These are phyloP conservation scores for Didymella sp. DNA, from an alignment of 2,329 filamentous ascomycete genomes.

Conservation along the genomic window DNA sequence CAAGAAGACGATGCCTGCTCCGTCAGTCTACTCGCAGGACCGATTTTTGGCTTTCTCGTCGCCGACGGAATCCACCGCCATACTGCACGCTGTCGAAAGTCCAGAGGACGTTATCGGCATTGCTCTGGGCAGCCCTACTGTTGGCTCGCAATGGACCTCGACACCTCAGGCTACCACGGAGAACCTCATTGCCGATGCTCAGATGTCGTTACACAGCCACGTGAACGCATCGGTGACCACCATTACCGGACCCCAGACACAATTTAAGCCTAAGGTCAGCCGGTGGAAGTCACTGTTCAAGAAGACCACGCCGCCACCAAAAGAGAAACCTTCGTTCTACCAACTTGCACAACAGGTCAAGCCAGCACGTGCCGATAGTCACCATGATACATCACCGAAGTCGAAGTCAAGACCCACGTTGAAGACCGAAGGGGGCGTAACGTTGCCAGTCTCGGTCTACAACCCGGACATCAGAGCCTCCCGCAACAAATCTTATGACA, in stretches of 20 bases:
- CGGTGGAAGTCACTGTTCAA: slow-evolving; percentile 51
- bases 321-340: slow-evolving; percentile 45
- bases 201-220: slow-evolving; percentile 19
- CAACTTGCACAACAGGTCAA: slow-evolving; percentile 40
- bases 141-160: slow-evolving; percentile 39
- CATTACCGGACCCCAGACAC: slow-evolving; percentile 21
- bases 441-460: slow-evolving; percentile 38
- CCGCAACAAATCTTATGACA: slow-evolving; percentile 34
- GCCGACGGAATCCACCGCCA: slow-evolving; percentile 38
- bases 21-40: slow-evolving; percentile 34
- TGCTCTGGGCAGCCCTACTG: slow-evolving; percentile 50
- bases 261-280: slow-evolving; percentile 46
- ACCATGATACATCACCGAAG: slow-evolving; percentile 36
- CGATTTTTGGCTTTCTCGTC: slow-evolving; percentile 38
- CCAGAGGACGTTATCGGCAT: slow-evolving; percentile 48
- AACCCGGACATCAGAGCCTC: slow-evolving; percentile 42
- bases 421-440: slow-evolving; percentile 26
- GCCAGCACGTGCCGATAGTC: slow-evolving; percentile 39
- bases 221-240: slow-evolving; percentile 18
- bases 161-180: slow-evolving; percentile 29
- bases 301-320: slow-evolving; percentile 35
- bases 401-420: slow-evolving; percentile 8
- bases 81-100: slow-evolving; percentile 42
- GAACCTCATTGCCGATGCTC: slow-evolving; percentile 15
- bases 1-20: slow-evolving; percentile 44